Conservation (phyloP, 2,329 filamentous ascomycete species). For the Elsinoe perseae region DNA sequence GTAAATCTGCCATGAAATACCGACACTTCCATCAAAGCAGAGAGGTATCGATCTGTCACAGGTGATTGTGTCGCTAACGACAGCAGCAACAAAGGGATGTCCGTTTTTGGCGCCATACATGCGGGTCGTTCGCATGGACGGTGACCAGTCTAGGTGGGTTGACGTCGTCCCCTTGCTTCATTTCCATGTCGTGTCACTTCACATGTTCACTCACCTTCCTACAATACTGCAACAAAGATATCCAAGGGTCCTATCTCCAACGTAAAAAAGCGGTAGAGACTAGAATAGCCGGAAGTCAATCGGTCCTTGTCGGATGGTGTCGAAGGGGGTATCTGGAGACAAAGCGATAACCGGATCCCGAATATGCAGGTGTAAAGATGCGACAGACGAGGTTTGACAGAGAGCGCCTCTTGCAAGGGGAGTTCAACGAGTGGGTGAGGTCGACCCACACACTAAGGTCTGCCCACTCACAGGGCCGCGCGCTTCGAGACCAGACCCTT, state of each 20-base stretch:
- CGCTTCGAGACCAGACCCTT: slow-evolving; percentile 3
- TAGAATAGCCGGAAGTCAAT: slow-evolving; percentile 2
- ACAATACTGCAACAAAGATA: slow-evolving; percentile 11
- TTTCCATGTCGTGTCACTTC: background rate
- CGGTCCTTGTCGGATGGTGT: background rate
- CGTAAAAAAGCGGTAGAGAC: slow-evolving; percentile 3
- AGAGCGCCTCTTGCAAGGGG: slow-evolving; percentile 4
- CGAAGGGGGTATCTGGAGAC: background rate
- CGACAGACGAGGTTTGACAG: slow-evolving; percentile 3
- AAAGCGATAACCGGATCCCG: background rate
- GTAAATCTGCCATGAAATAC: background rate
- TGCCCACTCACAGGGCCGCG: background rate
- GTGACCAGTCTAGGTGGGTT: background rate
- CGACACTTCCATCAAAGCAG: background rate
- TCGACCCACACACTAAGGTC: slow-evolving; percentile 2
- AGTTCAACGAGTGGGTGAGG: slow-evolving; percentile 8
- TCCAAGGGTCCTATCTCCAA: background rate
- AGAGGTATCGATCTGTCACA: background rate
- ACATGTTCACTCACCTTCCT: slow-evolving; percentile 3
- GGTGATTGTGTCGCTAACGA: background rate
- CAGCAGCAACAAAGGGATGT: background rate
- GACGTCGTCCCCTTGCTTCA: slow-evolving; percentile 6
- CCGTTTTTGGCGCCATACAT: background rate
- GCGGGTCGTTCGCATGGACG: slow-evolving; percentile 2
- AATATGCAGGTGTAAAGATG: background rate